Evolutionary conservation across 129 eudicot genomes (phyloP), one percentile per base, ranked within the genome.

Genomic region (Calendula officinalis): DNA sequence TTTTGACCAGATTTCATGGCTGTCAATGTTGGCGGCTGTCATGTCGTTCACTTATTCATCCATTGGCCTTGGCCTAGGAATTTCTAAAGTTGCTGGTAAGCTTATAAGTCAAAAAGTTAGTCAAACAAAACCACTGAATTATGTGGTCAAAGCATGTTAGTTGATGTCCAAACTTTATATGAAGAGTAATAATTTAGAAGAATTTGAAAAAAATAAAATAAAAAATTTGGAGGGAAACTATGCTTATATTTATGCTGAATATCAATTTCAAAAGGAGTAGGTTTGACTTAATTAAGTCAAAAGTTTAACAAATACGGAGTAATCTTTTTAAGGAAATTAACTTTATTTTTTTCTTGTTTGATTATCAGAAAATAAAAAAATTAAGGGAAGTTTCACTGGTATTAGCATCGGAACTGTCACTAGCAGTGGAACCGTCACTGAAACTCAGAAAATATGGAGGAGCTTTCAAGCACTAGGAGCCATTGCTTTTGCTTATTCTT

Each of bases 401-500:
- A 78, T 88, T 43, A 88, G 89, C 85, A 82, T 88, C 2, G 30
- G 30, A 22, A 22, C 30, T 22, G 30, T 22, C 30, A 22, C 30
- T 22, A 22, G 30, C 30, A 22, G 30, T 55, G 95, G 91, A 2
- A 64, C 71, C 0, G 96, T 88, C 32, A 74, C 80, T 8, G 75
- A 82, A 77, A 80, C 75, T 12, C 67, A 88, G 15, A 88, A 88
- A 56, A 69, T 84, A 54, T 88, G 96, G 96, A 72, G 79, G 68
- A 88, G 79, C 60, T 84, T 84, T 67, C 96, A 88, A 82, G 89
- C 96, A 45, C 86, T 88, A 46, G 96, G 96, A 15, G 96, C 86
- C 66, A 84, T 88, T 68, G 96, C 96, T 46, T 88, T 88, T 73
- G 96, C 96, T 15, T 88, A 88, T 66, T 88, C 96, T 47, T 88